Evolutionary conservation across 257 asterid species (phyloP), one percentile per base, ranked within the genome.

Genomic region (Salvia splendens): DNA sequence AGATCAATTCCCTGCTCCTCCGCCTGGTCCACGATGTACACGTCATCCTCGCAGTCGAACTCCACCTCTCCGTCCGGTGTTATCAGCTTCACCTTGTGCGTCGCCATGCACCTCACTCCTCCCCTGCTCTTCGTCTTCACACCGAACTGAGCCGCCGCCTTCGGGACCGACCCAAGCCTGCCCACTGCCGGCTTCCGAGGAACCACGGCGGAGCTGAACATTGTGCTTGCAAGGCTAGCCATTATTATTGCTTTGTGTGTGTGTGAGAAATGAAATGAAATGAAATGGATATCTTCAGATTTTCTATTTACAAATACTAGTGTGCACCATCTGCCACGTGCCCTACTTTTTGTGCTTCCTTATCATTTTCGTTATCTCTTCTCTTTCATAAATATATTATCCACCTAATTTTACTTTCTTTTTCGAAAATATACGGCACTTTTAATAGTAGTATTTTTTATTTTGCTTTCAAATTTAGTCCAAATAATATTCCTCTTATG

Each of bases 1-100:
- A 87, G 76, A 0, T 89, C 97, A 5, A 70, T 4, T 2, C 92
- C 98, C 3, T 1, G 4, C 14, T 92, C 92, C 79, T 92, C 98
- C 11, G 92, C 94, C 28, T 49, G 62, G 65, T 92, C 98, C 0
- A 92, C 85, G 72, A 92, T 73, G 95, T 84, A 85, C 0, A 10
- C 69, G 43, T 89, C 94, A 16, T 76, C 83, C 0, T 73, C 65
- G 80, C 89, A 81, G 1, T 72, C 63, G 77, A 85, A 78, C 16
- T 41, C 80, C 0, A 62, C 12, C 20, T 78, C 72, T 5, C 98
- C 96, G 3, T 24, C 0, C 11, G 96, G 98, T 0, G 92, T 87
- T 17, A 78, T 6, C 12, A 89, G 78, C 77, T 70, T 91, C 70
- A 91, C 89, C 45, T 81, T 89, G 89, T 87, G 77, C 1, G 64